Conservation (phyloP, 148 eudicot genomes). For the Gaultheria prostrata region DNA sequence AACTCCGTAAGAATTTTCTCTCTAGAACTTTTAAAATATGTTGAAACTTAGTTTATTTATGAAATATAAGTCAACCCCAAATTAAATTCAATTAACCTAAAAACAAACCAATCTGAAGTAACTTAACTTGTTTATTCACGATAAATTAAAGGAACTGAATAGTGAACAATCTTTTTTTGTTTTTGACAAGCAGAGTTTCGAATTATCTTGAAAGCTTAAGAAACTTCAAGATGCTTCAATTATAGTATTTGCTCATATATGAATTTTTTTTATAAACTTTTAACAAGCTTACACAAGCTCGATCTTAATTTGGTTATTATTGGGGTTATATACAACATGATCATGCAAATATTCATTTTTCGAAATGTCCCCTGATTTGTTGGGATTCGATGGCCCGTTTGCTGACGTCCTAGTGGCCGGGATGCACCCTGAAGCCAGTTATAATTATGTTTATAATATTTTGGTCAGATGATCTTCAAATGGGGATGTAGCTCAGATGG, state of each 20-base stretch:
- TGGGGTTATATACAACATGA: too few relatives aligned
- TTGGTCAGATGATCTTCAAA: background rate
- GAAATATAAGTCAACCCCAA: background rate
- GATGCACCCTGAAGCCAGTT: background rate
- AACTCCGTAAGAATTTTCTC: too few relatives aligned
- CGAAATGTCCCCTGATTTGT: background rate
- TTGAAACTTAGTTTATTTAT: too few relatives aligned
- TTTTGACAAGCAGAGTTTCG: too few relatives aligned
- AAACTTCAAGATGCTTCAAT: background rate
- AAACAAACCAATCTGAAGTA: background rate
- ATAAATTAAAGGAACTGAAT: background rate
- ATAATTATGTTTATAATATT: too few relatives aligned
- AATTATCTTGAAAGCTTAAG: background rate
- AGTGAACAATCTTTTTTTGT: background rate
- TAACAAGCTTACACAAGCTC: background rate
- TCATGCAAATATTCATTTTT: background rate
- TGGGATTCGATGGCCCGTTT: background rate
- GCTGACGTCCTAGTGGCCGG: background rate
- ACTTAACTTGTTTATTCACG: background rate
- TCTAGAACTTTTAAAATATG: background rate
- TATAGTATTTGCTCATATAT: background rate
- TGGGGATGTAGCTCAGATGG: slow-evolving; percentile 99
- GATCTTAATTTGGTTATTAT: background rate
- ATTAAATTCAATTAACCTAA: background rate
- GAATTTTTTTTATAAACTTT: too few relatives aligned